Percentiles rank a stretch among this genome's conserved stretches.
Evolutionary conservation across 2,329 filamentous ascomycete species (phyloP).

Genomic region (Trichoderma pleuroti): DNA sequence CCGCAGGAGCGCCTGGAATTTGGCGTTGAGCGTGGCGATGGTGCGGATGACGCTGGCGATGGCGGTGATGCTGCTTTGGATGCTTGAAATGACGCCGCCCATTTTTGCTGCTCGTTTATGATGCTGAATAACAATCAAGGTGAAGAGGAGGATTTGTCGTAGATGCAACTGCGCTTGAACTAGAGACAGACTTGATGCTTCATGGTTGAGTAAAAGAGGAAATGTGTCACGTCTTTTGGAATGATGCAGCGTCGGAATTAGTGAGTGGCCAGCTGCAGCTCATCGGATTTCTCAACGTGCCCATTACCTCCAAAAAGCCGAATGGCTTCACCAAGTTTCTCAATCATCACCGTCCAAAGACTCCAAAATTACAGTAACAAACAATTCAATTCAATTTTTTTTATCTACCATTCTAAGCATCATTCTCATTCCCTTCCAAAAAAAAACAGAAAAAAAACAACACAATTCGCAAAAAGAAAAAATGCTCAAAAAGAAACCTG

Average conservation of each 20-base stretch:
- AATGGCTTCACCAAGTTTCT: neutral
- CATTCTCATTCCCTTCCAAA: slow-evolving; percentile 12
- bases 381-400: slow-evolving; percentile 23
- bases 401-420: slow-evolving; percentile 31
- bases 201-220: neutral
- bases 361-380: neutral
- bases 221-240: neutral
- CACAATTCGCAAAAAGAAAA: neutral
- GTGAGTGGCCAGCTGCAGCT: neutral
- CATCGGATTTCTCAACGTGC: neutral
- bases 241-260: neutral
- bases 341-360: neutral
- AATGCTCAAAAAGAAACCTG: neutral
- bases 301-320: neutral
- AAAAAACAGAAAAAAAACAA: slow-evolving; percentile 8
- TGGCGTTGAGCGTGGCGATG: slow-evolving; percentile 28
- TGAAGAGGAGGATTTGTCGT: neutral
- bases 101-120: slow-evolving; percentile 23
- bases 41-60: slow-evolving; percentile 27
- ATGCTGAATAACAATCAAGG: neutral
- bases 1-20: slow-evolving; percentile 29
- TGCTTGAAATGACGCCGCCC: slow-evolving; percentile 33
- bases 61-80: slow-evolving; percentile 25
- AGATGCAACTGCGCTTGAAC: neutral
- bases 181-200: neutral